phyloP scores from a whole-genome alignment of 345 rosid genomes.

The Arabis alpina region DNA sequence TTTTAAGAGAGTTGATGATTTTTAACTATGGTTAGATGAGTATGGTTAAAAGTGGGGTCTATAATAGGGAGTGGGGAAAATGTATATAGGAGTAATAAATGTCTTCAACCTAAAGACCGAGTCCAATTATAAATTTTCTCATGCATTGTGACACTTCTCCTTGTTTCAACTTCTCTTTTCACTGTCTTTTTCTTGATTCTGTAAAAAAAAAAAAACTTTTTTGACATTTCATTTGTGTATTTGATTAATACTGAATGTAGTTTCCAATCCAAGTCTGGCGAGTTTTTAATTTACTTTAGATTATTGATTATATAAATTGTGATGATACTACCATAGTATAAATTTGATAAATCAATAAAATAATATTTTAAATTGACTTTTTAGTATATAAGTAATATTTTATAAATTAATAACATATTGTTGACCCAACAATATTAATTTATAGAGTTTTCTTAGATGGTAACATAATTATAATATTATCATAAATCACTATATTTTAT shows the following conservation, averaged over 20 bases:
- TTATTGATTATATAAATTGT: neutral
- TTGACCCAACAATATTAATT: no score
- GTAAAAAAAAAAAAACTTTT: neutral
- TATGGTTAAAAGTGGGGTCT: constrained; percentile 26
- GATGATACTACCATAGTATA: neutral
- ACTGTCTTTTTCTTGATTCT: neutral
- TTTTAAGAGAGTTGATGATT: constrained; percentile 21
- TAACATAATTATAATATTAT: no score
- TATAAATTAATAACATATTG: no score
- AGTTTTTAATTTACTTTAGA: neutral
- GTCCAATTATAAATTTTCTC: constrained; percentile 34
- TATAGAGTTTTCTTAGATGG: no score
- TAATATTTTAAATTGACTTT: no score
- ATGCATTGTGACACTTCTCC: constrained; percentile 38
- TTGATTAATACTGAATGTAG: neutral
- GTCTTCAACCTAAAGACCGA: constrained; percentile 34
- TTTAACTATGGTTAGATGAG: constrained; percentile 41
- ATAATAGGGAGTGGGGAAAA: constrained; percentile 12
- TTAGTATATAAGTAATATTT: no score
- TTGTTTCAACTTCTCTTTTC: neutral
- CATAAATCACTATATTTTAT: no score
- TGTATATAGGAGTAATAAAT: constrained; percentile 35
- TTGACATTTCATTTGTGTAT: neutral
- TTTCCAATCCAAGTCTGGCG: neutral
- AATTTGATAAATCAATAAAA: no score